phyloP scores from a whole-genome alignment of 2,329 filamentous ascomycete genomes.

The Paraphaeosphaeria sporulosa region DNA sequence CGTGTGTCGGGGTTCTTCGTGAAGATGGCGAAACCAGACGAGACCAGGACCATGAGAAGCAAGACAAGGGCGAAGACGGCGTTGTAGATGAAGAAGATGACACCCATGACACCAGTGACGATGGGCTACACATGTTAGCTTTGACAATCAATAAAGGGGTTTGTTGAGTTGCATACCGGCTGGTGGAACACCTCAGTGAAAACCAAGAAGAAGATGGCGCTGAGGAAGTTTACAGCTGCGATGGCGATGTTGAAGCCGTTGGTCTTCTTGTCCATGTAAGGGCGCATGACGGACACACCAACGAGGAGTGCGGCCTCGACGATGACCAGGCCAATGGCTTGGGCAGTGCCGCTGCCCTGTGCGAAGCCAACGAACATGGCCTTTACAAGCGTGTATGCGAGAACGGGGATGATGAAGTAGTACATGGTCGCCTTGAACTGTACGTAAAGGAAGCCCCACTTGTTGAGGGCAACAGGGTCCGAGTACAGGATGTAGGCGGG shows the following conservation, averaged over 20 bases:
- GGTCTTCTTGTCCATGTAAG: constrained; percentile 99
- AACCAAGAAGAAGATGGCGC: constrained; percentile 85
- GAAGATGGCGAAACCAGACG: constrained; percentile 79
- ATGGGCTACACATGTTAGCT: constrained; percentile 61
- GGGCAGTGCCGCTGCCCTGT: constrained; percentile 73
- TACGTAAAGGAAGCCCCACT: constrained; percentile 98
- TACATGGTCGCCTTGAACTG: constrained; percentile 96
- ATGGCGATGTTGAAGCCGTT: constrained; percentile 97
- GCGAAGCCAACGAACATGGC: constrained; percentile 85
- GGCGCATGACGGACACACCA: constrained; percentile 78
- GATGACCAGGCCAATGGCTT: constrained; percentile 82
- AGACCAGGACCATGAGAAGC: constrained; percentile 80
- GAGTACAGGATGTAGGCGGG: constrained; percentile 97
- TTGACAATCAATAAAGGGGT: not conserved
- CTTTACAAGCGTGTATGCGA: constrained; percentile 85
- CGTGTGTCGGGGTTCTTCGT: constrained; percentile 94
- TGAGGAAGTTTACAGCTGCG: constrained; percentile 87
- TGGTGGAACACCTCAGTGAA: constrained; percentile 88
- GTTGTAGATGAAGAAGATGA: constrained; percentile 88
- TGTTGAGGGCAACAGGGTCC: constrained; percentile 91
- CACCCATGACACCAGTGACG: constrained; percentile 86
- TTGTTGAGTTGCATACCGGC: constrained; percentile 63
- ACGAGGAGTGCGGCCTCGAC: constrained; percentile 83
- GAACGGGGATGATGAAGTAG: constrained; percentile 86
- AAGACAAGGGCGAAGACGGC: constrained; percentile 83